Conservation (phyloP, 1,284 basidiomycete genomes). For the Stygiomarasmius scandens region DNA sequence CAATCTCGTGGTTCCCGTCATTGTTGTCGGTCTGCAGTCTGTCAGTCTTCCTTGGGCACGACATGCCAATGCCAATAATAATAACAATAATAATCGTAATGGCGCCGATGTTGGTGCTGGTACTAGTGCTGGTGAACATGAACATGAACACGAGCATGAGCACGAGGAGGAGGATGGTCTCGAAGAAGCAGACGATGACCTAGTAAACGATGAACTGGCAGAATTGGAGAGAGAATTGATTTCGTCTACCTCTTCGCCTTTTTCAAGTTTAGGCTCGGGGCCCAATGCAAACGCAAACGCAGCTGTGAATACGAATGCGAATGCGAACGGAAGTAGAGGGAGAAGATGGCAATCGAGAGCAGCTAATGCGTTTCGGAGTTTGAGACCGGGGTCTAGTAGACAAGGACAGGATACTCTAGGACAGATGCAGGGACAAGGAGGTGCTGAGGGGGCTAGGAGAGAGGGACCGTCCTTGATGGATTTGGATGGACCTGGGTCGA, state of each 20-base stretch:
- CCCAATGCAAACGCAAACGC: no score
- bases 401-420: not conserved
- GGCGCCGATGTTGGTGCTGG: not conserved
- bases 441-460: not conserved
- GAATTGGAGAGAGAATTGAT: not conserved
- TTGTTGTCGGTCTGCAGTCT: slow-evolving; percentile 78
- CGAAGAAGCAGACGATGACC: slow-evolving; percentile 3
- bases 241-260: not conserved
- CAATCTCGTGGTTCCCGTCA: slow-evolving; percentile 72
- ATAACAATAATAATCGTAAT: no score
- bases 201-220: not conserved
- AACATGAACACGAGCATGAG: not conserved
- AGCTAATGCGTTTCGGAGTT: slow-evolving; percentile 56
- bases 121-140: not conserved
- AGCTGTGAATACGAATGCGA: not conserved
- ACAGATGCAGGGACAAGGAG: no score
- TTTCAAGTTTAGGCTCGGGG: no score
- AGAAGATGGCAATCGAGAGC: slow-evolving; percentile 51
- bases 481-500: slow-evolving; percentile 50
- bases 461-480: slow-evolving; percentile 16
- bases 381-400: slow-evolving; percentile 8
- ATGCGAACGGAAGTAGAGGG: slow-evolving; percentile 7
- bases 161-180: not conserved
- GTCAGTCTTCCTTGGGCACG: slow-evolving; percentile 50
- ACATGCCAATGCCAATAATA: not conserved